Base-by-base conservation (phyloP, 805 yeast species). In the Ogataea trehaloabstinens region DNA sequence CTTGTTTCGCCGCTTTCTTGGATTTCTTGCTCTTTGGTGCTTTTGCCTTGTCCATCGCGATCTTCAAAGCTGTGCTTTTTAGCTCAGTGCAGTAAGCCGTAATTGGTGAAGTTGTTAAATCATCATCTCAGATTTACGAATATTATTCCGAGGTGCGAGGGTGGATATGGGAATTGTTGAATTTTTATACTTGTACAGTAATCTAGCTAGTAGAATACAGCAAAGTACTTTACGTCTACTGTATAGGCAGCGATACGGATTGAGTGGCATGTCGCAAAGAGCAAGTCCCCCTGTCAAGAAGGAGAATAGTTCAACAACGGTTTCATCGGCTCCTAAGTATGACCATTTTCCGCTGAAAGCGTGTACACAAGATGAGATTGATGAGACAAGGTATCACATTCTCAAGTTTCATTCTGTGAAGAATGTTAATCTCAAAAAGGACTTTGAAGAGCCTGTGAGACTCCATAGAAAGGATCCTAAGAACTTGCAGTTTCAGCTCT, bases 391-490 rank as follows among this genome's bases (percentile, higher is more conserved):
- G 43, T 83, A 80, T 46, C 96, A 91, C 59, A 74, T 91, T 18
- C 61, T 90, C 64, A 83, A 83, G 61, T 88, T 91, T 55, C 95
- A 84, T 54, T 72, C 85, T 24, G 78, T 79, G 42, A 74, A 77
- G 51, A 72, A 75, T 31, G 82, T 93, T 24, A 87, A 87, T 46
- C 91, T 93, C 8, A 64, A 69, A 28, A 65, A 68, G 24, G 80
- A 80, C 45, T 93, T 91, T 60, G 81, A 79, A 40, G 75, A 76
- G 42, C 99, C 99, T 0, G 82, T 90, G 15, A 70, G 96, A 51
- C 67, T 91, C 56, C 97, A 90, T 60, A 74, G 98, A 51, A 90
- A 91, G 57, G 98, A 91, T 61, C 96, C 99, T 1, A 78, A 88
- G 55, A 86, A 87, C 58, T 68, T 91, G 56, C 96, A 90, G 59